phyloP scores from a whole-genome alignment of 352 stramenopile genomes.

The Pythium grandisporangium region DNA sequence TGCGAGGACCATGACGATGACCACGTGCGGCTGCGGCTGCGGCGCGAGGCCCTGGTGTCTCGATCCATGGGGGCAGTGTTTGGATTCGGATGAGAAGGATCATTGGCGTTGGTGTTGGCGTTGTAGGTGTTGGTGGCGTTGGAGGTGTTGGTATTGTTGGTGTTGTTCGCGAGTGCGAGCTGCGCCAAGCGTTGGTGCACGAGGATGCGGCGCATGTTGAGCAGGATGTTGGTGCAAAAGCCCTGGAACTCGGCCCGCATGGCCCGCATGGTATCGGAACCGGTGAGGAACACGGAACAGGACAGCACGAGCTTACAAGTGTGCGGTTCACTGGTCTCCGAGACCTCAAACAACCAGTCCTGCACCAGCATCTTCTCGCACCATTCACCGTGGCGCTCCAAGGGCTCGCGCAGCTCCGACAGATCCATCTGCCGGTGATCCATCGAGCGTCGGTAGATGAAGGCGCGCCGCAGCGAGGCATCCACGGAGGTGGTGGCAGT shows the following conservation, averaged over 20 bases:
- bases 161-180: no score
- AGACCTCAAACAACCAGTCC: slow-evolving; percentile 63
- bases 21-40: no score
- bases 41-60: no score
- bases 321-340: slow-evolving; percentile 41
- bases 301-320: slow-evolving; percentile 69
- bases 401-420: slow-evolving; percentile 25
- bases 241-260: slow-evolving; percentile 46
- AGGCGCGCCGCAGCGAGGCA: slow-evolving; percentile 25
- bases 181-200: no score
- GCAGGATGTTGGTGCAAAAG: slow-evolving; percentile 45
- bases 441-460: slow-evolving; percentile 70
- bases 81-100: no score
- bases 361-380: slow-evolving; percentile 47
- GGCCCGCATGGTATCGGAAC: slow-evolving; percentile 8
- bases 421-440: slow-evolving; percentile 38
- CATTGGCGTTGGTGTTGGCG: no score
- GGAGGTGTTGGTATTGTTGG: no score
- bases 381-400: slow-evolving; percentile 31
- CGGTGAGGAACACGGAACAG: slow-evolving; percentile 40
- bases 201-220: slow-evolving; percentile 37
- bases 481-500: slow-evolving; percentile 11
- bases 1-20: not conserved
- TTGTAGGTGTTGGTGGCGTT: no score
- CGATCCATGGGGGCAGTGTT: no score